Percentiles rank a stretch among this genome's conserved stretches.
phyloP scores from a whole-genome alignment of 2,329 filamentous ascomycete species.

The Botrytis fabae region DNA sequence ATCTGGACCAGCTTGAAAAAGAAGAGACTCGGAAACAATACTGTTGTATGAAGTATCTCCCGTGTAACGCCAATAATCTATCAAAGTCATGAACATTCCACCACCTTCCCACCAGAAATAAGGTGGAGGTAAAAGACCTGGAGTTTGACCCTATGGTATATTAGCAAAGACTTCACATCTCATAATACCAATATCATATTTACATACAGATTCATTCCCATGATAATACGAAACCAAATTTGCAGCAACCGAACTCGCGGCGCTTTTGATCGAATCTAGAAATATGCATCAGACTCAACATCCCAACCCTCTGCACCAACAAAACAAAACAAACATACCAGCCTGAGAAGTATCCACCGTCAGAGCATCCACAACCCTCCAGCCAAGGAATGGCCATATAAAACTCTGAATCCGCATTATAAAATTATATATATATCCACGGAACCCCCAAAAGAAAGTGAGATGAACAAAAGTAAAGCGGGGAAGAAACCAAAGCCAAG shows the following conservation, averaged over 20 bases:
- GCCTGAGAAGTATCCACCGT: constrained; percentile 35
- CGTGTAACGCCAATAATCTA: constrained; percentile 85
- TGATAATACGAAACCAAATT: constrained; percentile 54
- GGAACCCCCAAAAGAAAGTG: background rate
- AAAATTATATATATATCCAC: constrained; percentile 17
- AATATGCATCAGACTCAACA: background rate
- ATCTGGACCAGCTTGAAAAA: constrained; percentile 70
- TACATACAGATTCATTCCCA: constrained; percentile 49
- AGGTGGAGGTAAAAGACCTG: constrained; percentile 48
- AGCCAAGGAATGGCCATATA: constrained; percentile 31
- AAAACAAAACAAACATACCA: constrained; percentile 28
- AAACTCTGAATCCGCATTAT: constrained; percentile 34
- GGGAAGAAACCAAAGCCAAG: background rate
- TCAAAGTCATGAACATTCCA: constrained; percentile 67
- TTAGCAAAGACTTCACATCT: constrained; percentile 44
- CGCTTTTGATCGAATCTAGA: constrained; percentile 41
- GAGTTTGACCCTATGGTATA: constrained; percentile 51
- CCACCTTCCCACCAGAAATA: constrained; percentile 67
- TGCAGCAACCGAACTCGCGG: constrained; percentile 44
- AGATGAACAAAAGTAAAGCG: constrained; percentile 7
- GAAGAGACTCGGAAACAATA: constrained; percentile 61
- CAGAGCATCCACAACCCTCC: constrained; percentile 28
- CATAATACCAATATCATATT: constrained; percentile 29
- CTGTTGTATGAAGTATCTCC: constrained; percentile 69
- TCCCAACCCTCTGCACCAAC: background rate